phyloP scores from a whole-genome alignment of 2,329 filamentous ascomycete species.

The Talaromyces sp. region DNA sequence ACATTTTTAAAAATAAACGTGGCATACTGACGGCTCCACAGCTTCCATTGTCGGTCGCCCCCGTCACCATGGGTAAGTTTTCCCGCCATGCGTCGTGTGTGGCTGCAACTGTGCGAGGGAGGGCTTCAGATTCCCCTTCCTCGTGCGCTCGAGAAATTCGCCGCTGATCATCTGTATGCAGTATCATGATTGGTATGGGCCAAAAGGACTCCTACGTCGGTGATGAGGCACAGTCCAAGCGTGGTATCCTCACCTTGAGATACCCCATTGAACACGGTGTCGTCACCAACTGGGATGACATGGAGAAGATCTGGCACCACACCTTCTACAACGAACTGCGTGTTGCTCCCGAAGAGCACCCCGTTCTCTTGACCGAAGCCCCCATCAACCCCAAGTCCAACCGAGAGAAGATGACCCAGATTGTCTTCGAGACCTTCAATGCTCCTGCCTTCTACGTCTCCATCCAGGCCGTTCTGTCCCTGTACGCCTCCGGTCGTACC shows the following conservation, averaged over 20 bases:
- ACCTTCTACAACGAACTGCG: conserved; percentile 99
- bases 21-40: conserved; percentile 36
- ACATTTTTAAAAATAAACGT: neutral
- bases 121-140: neutral
- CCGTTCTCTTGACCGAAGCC: conserved; percentile 96
- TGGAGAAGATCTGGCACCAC: conserved; percentile 99
- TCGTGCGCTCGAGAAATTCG: conserved; percentile 2
- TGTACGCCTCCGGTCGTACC: conserved; percentile 99
- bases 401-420: conserved; percentile 99
- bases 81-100: conserved; percentile 1
- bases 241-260: conserved; percentile 99
- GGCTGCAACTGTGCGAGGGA: neutral
- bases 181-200: conserved; percentile 99
- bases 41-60: conserved; percentile 99
- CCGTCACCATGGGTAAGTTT: conserved; percentile 96
- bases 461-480: conserved; percentile 97
- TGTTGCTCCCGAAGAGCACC: conserved; percentile 99
- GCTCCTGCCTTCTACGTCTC: conserved; percentile 99
- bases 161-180: conserved; percentile 33
- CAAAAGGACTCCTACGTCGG: conserved; percentile 99
- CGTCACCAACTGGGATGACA: conserved; percentile 99
- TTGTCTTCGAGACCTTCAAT: conserved; percentile 99
- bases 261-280: conserved; percentile 99
- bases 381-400: conserved; percentile 99
- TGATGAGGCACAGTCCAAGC: conserved; percentile 99